Evolutionary conservation across 2,329 filamentous ascomycete species (phyloP).

Genomic region (Fonsecaea monophora): DNA sequence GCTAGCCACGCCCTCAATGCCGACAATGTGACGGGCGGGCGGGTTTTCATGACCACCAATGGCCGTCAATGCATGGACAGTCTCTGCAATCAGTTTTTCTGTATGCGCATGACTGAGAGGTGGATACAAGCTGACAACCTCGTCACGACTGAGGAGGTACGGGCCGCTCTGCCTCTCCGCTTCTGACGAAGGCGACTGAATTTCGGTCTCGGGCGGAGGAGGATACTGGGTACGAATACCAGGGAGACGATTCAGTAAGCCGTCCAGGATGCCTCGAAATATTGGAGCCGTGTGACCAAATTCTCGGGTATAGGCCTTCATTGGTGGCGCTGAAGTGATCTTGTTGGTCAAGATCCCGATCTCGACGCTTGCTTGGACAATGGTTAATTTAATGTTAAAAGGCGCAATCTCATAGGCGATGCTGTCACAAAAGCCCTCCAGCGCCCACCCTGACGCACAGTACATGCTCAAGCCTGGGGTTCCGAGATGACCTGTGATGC

Average conservation of each 20-base stretch:
- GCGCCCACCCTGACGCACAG: slow-evolving; percentile 89
- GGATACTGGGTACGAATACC: slow-evolving; percentile 59
- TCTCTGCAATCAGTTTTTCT: slow-evolving; percentile 81
- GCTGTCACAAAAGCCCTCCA: slow-evolving; percentile 94
- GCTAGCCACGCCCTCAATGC: slow-evolving; percentile 81
- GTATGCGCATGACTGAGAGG: slow-evolving; percentile 71
- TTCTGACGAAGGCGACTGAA: slow-evolving; percentile 37
- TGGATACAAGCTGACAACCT: slow-evolving; percentile 74
- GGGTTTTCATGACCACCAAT: slow-evolving; percentile 97
- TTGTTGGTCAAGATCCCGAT: slow-evolving; percentile 85
- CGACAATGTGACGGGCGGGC: slow-evolving; percentile 90
- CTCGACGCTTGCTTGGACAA: slow-evolving; percentile 95
- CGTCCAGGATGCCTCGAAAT: slow-evolving; percentile 80
- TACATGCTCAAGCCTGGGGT: slow-evolving; percentile 91
- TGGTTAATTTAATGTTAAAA: slow-evolving; percentile 95
- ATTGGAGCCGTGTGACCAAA: slow-evolving; percentile 75
- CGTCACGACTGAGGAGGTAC: slow-evolving; percentile 39
- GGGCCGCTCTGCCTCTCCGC: slow-evolving; percentile 39
- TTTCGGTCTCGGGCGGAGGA: slow-evolving; percentile 39
- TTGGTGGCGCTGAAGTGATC: slow-evolving; percentile 80
- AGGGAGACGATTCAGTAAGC: slow-evolving; percentile 77
- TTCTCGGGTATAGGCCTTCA: slow-evolving; percentile 71
- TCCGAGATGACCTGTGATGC: slow-evolving; percentile 88
- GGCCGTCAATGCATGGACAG: slow-evolving; percentile 85
- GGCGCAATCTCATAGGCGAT: slow-evolving; percentile 95